Conservation (phyloP, 176 grass and related monocot species). For the Juncus effusus region DNA sequence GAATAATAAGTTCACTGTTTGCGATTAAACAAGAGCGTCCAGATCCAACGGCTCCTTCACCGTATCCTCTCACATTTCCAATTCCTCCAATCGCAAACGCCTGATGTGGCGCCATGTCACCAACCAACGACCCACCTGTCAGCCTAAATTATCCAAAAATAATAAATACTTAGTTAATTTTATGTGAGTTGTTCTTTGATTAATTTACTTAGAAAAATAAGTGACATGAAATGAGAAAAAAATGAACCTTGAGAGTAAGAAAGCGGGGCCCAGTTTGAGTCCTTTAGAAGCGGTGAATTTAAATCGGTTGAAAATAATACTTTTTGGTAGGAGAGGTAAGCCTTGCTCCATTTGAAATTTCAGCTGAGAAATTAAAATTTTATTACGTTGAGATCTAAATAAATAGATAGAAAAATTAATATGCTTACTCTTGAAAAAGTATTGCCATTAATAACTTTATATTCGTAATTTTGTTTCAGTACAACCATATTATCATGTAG, state of each 20-base stretch:
- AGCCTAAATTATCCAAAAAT: constrained; percentile 49
- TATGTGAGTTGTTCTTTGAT: neutral
- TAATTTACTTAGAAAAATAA: too few relatives aligned
- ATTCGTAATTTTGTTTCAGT: constrained; percentile 93
- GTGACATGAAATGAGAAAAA: neutral
- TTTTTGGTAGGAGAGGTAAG: constrained; percentile 79
- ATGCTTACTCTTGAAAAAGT: constrained; percentile 79
- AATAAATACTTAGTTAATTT: constrained; percentile 1
- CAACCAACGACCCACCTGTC: constrained; percentile 90
- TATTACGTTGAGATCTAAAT: constrained; percentile 12
- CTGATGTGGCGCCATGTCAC: constrained; percentile 98
- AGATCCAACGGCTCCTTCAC: constrained; percentile 83
- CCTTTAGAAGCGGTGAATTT: constrained; percentile 82
- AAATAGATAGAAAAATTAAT: neutral
- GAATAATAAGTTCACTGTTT: constrained; percentile 80
- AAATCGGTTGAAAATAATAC: constrained; percentile 81
- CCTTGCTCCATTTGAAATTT: constrained; percentile 99
- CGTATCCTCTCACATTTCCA: constrained; percentile 92
- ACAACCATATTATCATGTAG: constrained; percentile 94
- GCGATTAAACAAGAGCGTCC: constrained; percentile 83
- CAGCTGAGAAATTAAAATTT: constrained; percentile 43
- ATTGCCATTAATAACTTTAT: constrained; percentile 58
- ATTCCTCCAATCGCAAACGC: constrained; percentile 91
- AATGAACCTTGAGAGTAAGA: constrained; percentile 75
- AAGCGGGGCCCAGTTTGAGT: constrained; percentile 76